Conservation (phyloP, 305 asterid species). For the Petunia hybrid region DNA sequence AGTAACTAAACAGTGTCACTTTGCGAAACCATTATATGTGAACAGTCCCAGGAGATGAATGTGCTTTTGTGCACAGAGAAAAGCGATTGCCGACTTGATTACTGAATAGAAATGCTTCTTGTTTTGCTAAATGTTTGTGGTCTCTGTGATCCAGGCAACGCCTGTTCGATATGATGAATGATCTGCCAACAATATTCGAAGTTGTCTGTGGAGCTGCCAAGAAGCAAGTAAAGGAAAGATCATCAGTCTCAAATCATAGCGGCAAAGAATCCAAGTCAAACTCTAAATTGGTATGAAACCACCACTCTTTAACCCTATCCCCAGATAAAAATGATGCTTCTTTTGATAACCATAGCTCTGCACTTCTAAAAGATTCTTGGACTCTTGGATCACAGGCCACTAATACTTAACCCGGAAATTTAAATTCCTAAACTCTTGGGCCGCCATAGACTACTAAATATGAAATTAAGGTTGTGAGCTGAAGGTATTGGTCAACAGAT, state of each 20-base stretch:
- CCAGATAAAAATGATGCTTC: not conserved
- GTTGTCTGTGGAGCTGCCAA: slow-evolving; percentile 54
- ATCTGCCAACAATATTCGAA: slow-evolving; percentile 57
- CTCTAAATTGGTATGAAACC: slow-evolving; percentile 42
- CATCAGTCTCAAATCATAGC: slow-evolving; percentile 46
- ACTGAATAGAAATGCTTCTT: slow-evolving; percentile 3
- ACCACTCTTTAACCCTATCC: not conserved
- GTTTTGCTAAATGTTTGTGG: slow-evolving; percentile 25
- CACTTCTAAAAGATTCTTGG: not conserved
- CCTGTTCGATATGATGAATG: slow-evolving; percentile 56
- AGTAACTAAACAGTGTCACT: not conserved
- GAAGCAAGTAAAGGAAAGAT: slow-evolving; percentile 48
- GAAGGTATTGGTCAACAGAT: slow-evolving; percentile 5
- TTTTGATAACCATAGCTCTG: slow-evolving; percentile 1
- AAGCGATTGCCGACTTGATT: not conserved
- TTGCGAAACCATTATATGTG: slow-evolving; percentile 7
- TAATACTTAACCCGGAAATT: not conserved
- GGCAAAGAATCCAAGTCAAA: slow-evolving; percentile 53
- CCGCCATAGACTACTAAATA: no score
- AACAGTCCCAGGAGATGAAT: slow-evolving; percentile 20
- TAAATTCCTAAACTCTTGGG: not conserved
- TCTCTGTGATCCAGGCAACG: slow-evolving; percentile 49
- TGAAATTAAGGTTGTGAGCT: no score
- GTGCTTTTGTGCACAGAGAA: not conserved
- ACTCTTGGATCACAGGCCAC: slow-evolving; percentile 3